A percentile compares a stretch with the other conserved stretches of the same genome.
Evolutionary conservation across 2,329 filamentous ascomycete species (phyloP).

Genomic region (Xylariaceae sp.): DNA sequence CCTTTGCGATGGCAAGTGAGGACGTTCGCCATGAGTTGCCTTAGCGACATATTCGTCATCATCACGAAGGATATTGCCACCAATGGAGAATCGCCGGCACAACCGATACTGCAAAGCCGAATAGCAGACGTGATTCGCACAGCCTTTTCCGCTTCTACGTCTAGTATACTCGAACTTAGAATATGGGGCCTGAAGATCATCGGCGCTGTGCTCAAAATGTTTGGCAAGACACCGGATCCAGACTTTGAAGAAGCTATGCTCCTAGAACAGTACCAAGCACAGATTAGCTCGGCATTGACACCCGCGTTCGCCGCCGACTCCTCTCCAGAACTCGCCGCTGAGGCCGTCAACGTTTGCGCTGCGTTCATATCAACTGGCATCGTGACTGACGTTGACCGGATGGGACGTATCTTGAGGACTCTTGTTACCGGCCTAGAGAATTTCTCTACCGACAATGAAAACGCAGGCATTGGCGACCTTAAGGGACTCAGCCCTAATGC

Average conservation of each 20-base stretch:
- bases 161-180: slow-evolving; percentile 80
- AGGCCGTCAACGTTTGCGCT: slow-evolving; percentile 96
- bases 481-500: slow-evolving; percentile 92
- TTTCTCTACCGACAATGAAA: slow-evolving; percentile 75
- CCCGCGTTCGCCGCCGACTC: slow-evolving; percentile 95
- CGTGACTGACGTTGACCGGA: slow-evolving; percentile 94
- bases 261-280: slow-evolving; percentile 95
- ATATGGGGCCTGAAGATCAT: slow-evolving; percentile 92
- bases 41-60: slow-evolving; percentile 74
- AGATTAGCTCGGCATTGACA: slow-evolving; percentile 93
- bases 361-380: slow-evolving; percentile 96
- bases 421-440: slow-evolving; percentile 87
- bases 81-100: slow-evolving; percentile 72
- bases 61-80: slow-evolving; percentile 73
- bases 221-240: slow-evolving; percentile 89
- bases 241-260: slow-evolving; percentile 97
- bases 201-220: slow-evolving; percentile 88
- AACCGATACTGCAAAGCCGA: slow-evolving; percentile 70
- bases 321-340: slow-evolving; percentile 88
- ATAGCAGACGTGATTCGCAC: slow-evolving; percentile 93
- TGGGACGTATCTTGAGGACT: slow-evolving; percentile 95
- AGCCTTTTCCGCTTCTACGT: slow-evolving; percentile 95
- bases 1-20: slow-evolving; percentile 91
- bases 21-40: slow-evolving; percentile 85
- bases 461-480: slow-evolving; percentile 84